phyloP scores from a whole-genome alignment of 1,284 basidiomycete genomes.

The Ceratorhiza oryzae-sativae region DNA sequence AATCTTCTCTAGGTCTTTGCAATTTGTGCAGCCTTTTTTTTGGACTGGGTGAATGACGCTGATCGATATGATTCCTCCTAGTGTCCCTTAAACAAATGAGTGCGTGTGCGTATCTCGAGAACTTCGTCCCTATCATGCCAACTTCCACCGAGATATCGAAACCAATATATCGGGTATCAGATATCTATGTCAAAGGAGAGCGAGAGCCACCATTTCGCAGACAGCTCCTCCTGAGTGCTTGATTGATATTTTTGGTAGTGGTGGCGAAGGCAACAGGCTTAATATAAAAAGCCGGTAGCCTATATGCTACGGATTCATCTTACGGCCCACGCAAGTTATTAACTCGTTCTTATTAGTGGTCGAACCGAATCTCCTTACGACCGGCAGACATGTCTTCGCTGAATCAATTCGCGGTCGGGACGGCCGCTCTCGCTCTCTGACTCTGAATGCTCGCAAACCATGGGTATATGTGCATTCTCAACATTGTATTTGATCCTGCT shows the following conservation, averaged over 20 bases:
- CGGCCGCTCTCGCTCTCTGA: constrained; percentile 38
- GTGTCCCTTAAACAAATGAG: background rate
- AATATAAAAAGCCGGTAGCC: no score
- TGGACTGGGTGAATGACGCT: background rate
- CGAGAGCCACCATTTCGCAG: background rate
- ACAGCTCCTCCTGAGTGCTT: background rate
- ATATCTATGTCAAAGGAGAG: background rate
- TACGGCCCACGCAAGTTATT: background rate
- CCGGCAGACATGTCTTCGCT: constrained; percentile 2
- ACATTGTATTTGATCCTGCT: background rate
- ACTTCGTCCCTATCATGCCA: background rate
- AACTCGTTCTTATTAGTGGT: background rate
- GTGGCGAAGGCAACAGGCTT: background rate
- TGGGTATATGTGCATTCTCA: constrained; percentile 4
- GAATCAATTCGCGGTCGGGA: constrained; percentile 13
- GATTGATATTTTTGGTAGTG: background rate
- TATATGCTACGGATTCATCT: no score
- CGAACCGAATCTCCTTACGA: background rate
- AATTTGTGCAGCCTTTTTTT: background rate
- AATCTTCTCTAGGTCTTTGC: background rate
- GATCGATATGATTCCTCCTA: background rate
- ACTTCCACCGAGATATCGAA: background rate
- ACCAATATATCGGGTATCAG: background rate
- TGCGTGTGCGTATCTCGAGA: no score
- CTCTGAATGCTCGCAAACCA: constrained; percentile 41